Evolutionary conservation across 2,329 filamentous ascomycete genomes (phyloP), one percentile per base, ranked within the genome.

Genomic region (Colletotrichum graminicola): DNA sequence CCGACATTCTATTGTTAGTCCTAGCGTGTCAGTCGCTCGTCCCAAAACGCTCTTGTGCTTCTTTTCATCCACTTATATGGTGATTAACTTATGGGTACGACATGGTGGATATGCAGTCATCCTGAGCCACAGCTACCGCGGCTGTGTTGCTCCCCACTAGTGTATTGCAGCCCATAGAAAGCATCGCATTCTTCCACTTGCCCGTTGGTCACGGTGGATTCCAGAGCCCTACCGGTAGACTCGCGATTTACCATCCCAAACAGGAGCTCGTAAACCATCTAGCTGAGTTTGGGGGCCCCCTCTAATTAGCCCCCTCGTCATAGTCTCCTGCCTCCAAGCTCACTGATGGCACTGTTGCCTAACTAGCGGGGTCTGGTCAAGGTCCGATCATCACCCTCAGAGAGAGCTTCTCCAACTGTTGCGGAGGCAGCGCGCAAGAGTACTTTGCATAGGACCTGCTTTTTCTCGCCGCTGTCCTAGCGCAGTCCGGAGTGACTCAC

Each of bases 401-500:
- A 10, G 32, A 10, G 26, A 39, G 23, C 34, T 36, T 56, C 34
- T 56, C 21, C n/a, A 29, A 41, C n/a, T 8, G 2, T 18, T 23
- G 12, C 18, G 12, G 14, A 26, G 45, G 45, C 26, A 34, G 29
- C 34, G 14, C n/a, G 34, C 16, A 21, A 51, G 60, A 26, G 26
- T 23, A 26, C 18, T 11, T 34, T 29, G 6, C 45, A 26, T 21
- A 39, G n/a, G 23, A 29, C 45, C 26, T 52, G n/a, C 45, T 23
- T 39, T 39, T 49, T 23, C 34, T 52, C 45, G n/a, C 60, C 60
- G 60, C 60, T 26, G 16, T 29, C 60, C n/a, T 51, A 62, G 60
- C 45, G 47, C 26, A 41, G 12, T 36, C 60, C 16, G 32, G 45
- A 62, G 60, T 62, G 60, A 62, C 60, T 62, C 60, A 62, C 51